Evolutionary conservation across 2,329 filamentous ascomycete genomes (phyloP).

Genomic region (Stachybotrys echinatus): DNA sequence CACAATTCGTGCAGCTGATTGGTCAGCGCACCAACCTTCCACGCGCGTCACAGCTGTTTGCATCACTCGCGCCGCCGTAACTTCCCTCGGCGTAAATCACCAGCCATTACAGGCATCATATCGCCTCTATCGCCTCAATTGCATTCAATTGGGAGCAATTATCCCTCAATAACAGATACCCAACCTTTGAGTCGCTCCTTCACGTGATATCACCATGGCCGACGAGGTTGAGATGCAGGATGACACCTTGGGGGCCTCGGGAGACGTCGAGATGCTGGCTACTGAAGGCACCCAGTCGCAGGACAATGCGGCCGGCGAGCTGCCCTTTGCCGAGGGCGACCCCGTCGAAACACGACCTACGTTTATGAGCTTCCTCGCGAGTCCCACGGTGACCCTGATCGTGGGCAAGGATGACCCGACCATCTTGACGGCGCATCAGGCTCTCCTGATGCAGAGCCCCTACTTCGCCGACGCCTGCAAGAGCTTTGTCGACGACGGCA

Average conservation of each 20-base stretch:
- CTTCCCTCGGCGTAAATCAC: too few species aligned
- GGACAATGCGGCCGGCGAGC: conserved; percentile 27
- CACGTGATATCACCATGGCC: conserved; percentile 24
- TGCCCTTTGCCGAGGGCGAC: conserved; percentile 32
- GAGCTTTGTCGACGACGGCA: conserved; percentile 54
- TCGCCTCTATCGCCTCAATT: neutral
- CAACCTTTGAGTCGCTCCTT: neutral
- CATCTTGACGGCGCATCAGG: conserved; percentile 74
- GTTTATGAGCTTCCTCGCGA: conserved; percentile 59
- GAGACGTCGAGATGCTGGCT: conserved; percentile 35
- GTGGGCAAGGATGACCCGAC: conserved; percentile 59
- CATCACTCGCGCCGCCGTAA: too few species aligned
- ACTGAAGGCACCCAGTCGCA: conserved; percentile 21
- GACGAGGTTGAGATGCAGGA: conserved; percentile 11
- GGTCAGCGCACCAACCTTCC: too few species aligned
- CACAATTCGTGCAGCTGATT: too few species aligned
- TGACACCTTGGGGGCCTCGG: conserved; percentile 16
- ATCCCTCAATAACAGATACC: too few species aligned
- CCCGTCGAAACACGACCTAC: conserved; percentile 27
- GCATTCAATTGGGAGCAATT: neutral
- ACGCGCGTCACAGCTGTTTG: too few species aligned
- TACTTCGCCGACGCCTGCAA: conserved; percentile 63
- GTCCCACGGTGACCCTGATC: conserved; percentile 63
- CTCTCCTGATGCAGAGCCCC: conserved; percentile 67
- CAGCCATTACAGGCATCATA: too few species aligned